phyloP scores from a whole-genome alignment of 2,329 filamentous ascomycete genomes.

The Plectosphaerella sp. region DNA sequence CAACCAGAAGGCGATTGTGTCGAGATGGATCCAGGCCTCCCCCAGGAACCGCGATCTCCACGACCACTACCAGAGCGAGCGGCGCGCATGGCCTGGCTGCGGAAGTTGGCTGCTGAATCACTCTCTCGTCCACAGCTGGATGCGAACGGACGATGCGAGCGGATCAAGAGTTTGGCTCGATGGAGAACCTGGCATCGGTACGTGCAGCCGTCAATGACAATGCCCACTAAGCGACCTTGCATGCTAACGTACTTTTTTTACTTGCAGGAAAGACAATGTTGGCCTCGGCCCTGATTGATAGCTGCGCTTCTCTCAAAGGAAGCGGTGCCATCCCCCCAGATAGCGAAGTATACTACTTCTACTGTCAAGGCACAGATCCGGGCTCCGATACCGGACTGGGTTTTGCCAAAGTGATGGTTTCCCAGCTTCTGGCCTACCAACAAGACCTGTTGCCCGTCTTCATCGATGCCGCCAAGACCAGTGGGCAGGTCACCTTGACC shows the following conservation, averaged over 20 bases:
- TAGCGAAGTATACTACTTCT: conserved; percentile 30
- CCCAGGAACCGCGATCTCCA: background rate
- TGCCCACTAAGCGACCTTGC: background rate
- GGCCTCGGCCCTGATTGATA: conserved; percentile 30
- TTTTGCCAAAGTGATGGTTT: conserved; percentile 24
- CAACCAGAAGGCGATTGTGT: background rate
- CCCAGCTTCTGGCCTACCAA: conserved; percentile 23
- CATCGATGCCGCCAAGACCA: conserved; percentile 18
- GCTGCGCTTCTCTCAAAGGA: conserved; percentile 12
- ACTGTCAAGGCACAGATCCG: conserved; percentile 28
- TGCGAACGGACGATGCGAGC: background rate
- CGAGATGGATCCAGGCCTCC: background rate
- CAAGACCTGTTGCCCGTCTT: conserved; percentile 21
- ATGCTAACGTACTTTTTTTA: background rate
- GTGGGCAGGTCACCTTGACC: conserved; percentile 18
- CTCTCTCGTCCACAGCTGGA: background rate
- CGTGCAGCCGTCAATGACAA: background rate
- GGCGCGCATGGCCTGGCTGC: background rate
- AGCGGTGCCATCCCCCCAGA: background rate
- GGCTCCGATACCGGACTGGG: conserved; percentile 19
- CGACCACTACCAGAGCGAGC: background rate
- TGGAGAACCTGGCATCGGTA: conserved; percentile 27
- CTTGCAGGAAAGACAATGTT: conserved; percentile 35
- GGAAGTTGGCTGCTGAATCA: background rate
- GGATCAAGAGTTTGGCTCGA: conserved; percentile 24